Percentiles rank a stretch among this genome's conserved stretches.
phyloP scores from a whole-genome alignment of 768 basidiomycete species.

The Tylopilus sp. region DNA sequence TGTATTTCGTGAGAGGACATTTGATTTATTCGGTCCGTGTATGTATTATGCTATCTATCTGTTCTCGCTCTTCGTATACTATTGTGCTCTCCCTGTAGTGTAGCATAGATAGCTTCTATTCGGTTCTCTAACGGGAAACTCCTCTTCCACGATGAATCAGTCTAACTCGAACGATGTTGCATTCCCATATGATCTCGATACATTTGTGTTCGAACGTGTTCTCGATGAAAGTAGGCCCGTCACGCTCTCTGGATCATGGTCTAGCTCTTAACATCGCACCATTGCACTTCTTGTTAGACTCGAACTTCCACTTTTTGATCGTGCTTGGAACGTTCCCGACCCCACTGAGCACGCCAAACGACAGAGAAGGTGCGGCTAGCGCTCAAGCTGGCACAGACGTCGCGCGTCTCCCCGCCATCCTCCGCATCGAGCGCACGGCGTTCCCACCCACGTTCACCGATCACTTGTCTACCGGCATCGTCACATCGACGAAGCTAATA shows the following conservation, averaged over 20 bases:
- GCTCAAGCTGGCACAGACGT: neutral
- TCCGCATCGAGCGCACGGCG: slow-evolving; percentile 77
- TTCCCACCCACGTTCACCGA: slow-evolving; percentile 43
- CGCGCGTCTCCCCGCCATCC: slow-evolving; percentile 49
- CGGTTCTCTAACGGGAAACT: too few species aligned
- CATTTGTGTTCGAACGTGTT: slow-evolving; percentile 48
- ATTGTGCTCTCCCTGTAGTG: too few species aligned
- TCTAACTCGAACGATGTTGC: neutral
- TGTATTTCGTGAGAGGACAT: too few species aligned
- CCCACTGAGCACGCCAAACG: neutral
- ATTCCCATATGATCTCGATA: slow-evolving; percentile 32
- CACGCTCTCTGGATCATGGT: neutral
- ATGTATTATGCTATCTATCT: too few species aligned
- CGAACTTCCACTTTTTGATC: slow-evolving; percentile 55
- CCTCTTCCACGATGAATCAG: neutral
- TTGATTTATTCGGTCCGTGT: too few species aligned
- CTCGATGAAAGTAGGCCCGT: slow-evolving; percentile 45
- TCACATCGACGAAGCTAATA: slow-evolving; percentile 46
- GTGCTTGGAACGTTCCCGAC: slow-evolving; percentile 64
- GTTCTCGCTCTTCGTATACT: too few species aligned
- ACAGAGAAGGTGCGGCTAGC: neutral
- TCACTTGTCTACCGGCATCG: slow-evolving; percentile 35
- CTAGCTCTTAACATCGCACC: neutral
- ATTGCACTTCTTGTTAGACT: slow-evolving; percentile 38
- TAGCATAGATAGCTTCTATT: too few species aligned